Base-by-base conservation (phyloP, 352 stramenopile species). In the Phytophthora syringae region DNA sequence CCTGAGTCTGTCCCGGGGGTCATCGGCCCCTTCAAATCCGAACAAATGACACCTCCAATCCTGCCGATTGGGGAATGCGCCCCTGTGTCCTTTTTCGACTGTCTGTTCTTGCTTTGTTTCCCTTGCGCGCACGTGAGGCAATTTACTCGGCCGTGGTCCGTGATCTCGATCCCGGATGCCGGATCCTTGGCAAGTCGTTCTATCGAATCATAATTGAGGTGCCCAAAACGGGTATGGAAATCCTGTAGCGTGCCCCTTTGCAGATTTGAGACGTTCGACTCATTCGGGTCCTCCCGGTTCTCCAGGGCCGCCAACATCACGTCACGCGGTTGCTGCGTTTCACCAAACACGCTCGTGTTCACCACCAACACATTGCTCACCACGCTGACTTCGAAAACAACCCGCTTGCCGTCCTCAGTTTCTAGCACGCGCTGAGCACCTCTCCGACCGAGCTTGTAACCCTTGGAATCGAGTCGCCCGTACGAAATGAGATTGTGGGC, bases 1-100 rank as follows among this genome's bases (percentile, higher is more conserved):
- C 9, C 27, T 9, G 27, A 32, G 27, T 9, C 27, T 32, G 27
- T 32, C 9, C 13, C 15, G 1, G 44, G 44, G 6, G 44, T 51
- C 44, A 51, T 51, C 15, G 44, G 44, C 2, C 44, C 44, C 7
- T 51, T 51, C 13, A 51, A 28, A n/a, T 51, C 44, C 2, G 22
- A 36, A 13, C 44, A 51, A 3, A 51, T 51, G 0, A 51, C 44
- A 2, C 44, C 44, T 3, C 44, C 44, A 6, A 51, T 34, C 22
- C 44, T 36, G 22, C 34, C 44, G 44, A 51, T 51, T 32, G 24
- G 44, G 21, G 44, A 37, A 21, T 51, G 24, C 11, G 25, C 28
- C 5, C 44, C 24, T 7, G 22, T 36, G 15, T 51, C 44, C 9
- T 36, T 37, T 16, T 34, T 34, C 0, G 44, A 51, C 22, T 51